A percentile compares a stretch with the other conserved stretches of the same genome.
Conservation (phyloP, 176 grass and related monocot species). For the Secale cereale region DNA sequence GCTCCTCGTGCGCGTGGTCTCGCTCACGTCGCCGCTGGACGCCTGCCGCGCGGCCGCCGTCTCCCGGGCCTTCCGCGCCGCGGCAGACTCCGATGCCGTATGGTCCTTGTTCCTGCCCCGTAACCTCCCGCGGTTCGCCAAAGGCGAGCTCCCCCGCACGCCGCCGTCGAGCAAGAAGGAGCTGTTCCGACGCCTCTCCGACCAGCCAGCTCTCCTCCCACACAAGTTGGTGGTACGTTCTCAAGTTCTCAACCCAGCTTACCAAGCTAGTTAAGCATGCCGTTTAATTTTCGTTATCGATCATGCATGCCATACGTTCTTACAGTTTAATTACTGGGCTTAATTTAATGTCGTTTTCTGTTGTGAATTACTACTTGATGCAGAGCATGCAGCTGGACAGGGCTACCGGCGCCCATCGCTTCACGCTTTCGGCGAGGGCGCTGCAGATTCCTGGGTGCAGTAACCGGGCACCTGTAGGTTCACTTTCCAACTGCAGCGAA, state of each 20-base stretch:
- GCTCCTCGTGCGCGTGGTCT: background rate
- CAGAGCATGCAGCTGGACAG: conserved; percentile 55
- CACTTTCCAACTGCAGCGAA: conserved; percentile 3
- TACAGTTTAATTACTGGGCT: too few species aligned
- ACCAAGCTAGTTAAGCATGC: too few species aligned
- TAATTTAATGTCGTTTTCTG: background rate
- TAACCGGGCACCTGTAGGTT: conserved; percentile 13
- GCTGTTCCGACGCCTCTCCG: conserved; percentile 42
- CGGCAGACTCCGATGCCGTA: conserved; percentile 51
- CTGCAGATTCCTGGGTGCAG: conserved; percentile 12
- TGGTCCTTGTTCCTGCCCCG: conserved; percentile 47
- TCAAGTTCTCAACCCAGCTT: too few species aligned
- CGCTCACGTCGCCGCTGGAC: background rate
- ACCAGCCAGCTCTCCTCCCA: conserved; percentile 33
- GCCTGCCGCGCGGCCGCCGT: conserved; percentile 16
- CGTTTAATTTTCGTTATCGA: too few species aligned
- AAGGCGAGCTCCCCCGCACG: conserved; percentile 6
- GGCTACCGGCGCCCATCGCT: conserved; percentile 47
- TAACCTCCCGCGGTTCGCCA: conserved; percentile 17
- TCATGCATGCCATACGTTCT: too few species aligned
- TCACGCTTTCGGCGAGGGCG: conserved; percentile 47
- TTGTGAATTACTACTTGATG: background rate
- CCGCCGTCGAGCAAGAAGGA: conserved; percentile 36
- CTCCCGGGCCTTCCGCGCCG: conserved; percentile 43
- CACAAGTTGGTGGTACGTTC: conserved; percentile 25